Evolutionary conservation across 2,329 filamentous ascomycete species (phyloP).

Genomic region (Teratosphaeria pseudoeucalypti): DNA sequence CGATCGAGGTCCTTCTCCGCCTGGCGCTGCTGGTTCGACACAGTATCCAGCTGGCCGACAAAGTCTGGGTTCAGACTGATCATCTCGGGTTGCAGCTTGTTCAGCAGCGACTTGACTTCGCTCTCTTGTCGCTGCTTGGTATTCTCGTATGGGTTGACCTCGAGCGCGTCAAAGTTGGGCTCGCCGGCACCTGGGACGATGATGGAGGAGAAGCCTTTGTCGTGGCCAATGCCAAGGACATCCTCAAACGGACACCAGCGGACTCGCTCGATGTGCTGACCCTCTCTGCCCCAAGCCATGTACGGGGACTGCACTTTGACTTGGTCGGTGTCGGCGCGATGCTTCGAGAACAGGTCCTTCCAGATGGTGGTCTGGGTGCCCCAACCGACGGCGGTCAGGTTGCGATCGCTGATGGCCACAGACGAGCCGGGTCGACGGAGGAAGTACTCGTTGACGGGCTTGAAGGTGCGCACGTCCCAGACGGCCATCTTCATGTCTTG

Average conservation of each 20-base stretch:
- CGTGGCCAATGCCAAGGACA: slow-evolving; percentile 74
- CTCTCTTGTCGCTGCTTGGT: slow-evolving; percentile 83
- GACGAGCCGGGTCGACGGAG: slow-evolving; percentile 73
- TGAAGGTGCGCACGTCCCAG: slow-evolving; percentile 92
- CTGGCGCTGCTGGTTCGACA: slow-evolving; percentile 65
- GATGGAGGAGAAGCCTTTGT: slow-evolving; percentile 77
- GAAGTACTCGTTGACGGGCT: slow-evolving; percentile 81
- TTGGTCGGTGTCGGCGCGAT: slow-evolving; percentile 46
- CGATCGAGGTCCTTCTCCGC: slow-evolving; percentile 72
- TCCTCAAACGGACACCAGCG: slow-evolving; percentile 95
- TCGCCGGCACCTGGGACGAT: slow-evolving; percentile 93
- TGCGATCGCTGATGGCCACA: slow-evolving; percentile 78
- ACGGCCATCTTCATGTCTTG: slow-evolving; percentile 88
- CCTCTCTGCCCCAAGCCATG: slow-evolving; percentile 85
- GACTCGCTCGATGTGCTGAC: slow-evolving; percentile 67
- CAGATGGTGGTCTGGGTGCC: slow-evolving; percentile 82
- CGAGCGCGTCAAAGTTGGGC: slow-evolving; percentile 88
- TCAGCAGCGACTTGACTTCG: slow-evolving; percentile 80
- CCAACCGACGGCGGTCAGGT: slow-evolving; percentile 81
- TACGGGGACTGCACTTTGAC: slow-evolving; percentile 79
- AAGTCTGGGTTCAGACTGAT: slow-evolving; percentile 90
- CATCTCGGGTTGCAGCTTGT: slow-evolving; percentile 95
- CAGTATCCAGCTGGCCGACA: slow-evolving; percentile 75
- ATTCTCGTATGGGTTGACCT: slow-evolving; percentile 92
- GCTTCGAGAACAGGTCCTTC: slow-evolving; percentile 77